Evolutionary conservation across 2,329 filamentous ascomycete genomes (phyloP).

Genomic region (Chaetomium globosum): DNA sequence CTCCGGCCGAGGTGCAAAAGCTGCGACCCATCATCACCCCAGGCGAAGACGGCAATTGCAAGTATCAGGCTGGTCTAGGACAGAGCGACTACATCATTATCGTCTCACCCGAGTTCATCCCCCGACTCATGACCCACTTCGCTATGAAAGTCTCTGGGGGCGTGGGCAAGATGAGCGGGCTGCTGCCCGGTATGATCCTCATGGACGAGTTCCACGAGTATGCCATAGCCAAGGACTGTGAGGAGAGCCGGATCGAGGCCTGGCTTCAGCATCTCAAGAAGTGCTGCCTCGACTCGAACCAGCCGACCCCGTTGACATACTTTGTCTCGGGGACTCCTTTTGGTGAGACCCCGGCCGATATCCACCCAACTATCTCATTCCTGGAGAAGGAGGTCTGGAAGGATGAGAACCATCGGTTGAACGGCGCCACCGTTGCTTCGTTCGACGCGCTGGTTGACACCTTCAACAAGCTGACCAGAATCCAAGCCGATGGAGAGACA

Average conservation of each 20-base stretch:
- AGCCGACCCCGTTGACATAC: conserved; percentile 27
- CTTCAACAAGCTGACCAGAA: conserved; percentile 17
- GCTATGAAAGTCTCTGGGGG: conserved; percentile 6
- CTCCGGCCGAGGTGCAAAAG: conserved; percentile 11
- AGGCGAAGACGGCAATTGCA: conserved; percentile 1
- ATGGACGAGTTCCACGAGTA: conserved; percentile 38
- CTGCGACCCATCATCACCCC: conserved; percentile 19
- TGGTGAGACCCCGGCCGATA: conserved; percentile 28
- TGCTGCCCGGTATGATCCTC: conserved; percentile 32
- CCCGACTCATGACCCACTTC: conserved; percentile 20
- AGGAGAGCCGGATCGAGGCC: conserved; percentile 6
- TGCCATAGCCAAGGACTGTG: background rate
- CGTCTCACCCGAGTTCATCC: conserved; percentile 24
- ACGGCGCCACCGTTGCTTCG: conserved; percentile 10
- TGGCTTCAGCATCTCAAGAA: conserved; percentile 34
- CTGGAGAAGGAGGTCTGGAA: conserved; percentile 26
- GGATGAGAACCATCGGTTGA: conserved; percentile 17
- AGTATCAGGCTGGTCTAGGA: conserved; percentile 17
- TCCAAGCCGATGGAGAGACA: conserved; percentile 22
- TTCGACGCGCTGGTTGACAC: conserved; percentile 25
- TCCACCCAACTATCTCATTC: conserved; percentile 25
- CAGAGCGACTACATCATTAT: conserved; percentile 32
- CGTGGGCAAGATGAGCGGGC: conserved; percentile 19
- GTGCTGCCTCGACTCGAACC: conserved; percentile 16
- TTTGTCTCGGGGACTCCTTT: conserved; percentile 36